Percentiles rank a stretch among this genome's conserved stretches.
Evolutionary conservation across 1,284 basidiomycete genomes (phyloP).

Genomic region (Cryptococcus amylolentus): DNA sequence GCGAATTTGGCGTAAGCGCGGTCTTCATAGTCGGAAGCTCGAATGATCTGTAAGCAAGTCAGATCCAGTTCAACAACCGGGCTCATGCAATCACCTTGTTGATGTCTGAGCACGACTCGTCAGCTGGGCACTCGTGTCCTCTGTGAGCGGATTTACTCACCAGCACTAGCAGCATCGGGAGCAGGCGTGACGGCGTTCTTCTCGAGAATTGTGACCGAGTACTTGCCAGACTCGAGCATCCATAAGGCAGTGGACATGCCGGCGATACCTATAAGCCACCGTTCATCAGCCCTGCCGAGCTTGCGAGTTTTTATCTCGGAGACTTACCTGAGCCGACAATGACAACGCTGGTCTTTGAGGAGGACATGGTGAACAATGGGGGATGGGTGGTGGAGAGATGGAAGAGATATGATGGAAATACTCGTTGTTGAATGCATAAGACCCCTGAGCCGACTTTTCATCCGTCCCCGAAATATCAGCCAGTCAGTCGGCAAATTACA

Average conservation of each 20-base stretch:
- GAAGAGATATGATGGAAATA: background rate
- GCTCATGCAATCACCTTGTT: conserved; percentile 38
- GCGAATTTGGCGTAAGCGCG: conserved; percentile 35
- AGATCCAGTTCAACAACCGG: background rate
- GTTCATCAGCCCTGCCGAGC: background rate
- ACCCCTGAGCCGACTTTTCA: background rate
- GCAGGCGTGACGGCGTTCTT: conserved; percentile 44
- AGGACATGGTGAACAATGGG: background rate
- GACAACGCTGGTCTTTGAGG: conserved; percentile 18
- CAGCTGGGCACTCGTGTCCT: background rate
- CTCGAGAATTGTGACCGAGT: conserved; percentile 48
- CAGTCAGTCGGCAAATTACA: too few species aligned
- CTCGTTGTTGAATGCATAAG: background rate
- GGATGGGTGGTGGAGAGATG: background rate
- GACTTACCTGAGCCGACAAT: conserved; percentile 26
- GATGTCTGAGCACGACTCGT: conserved; percentile 29
- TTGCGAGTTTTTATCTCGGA: too few species aligned
- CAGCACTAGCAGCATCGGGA: conserved; percentile 48
- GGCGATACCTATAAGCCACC: conserved; percentile 37
- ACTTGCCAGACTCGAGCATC: conserved; percentile 45
- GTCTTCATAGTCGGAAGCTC: conserved; percentile 49
- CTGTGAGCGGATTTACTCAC: conserved; percentile 22
- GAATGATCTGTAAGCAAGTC: conserved; percentile 34
- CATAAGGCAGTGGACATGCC: conserved; percentile 49
- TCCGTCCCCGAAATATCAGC: too few species aligned